Evolutionary conservation across 1,284 basidiomycete genomes (phyloP).

Genomic region (Hypsizygus ulmarius): DNA sequence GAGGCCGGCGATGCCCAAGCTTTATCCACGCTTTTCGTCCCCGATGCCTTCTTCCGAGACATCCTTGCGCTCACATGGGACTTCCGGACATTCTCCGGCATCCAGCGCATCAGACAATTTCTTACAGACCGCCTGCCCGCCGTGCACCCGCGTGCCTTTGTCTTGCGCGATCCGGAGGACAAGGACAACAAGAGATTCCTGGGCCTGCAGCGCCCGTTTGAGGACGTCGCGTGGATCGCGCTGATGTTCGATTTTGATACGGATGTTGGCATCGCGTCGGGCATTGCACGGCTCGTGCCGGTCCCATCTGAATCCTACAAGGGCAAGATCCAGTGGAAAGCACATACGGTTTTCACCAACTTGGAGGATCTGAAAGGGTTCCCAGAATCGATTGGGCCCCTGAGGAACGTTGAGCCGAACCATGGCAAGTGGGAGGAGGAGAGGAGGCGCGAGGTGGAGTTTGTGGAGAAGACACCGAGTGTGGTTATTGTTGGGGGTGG

Average conservation of each 20-base stretch:
- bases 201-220: constrained; percentile 42
- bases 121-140: constrained; percentile 43
- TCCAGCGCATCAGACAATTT: constrained; percentile 39
- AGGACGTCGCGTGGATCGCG: constrained; percentile 59
- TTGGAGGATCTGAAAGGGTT: constrained; percentile 55
- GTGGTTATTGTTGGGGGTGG: constrained; percentile 67
- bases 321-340: constrained; percentile 51
- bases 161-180: constrained; percentile 28
- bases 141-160: constrained; percentile 36
- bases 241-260: constrained; percentile 61
- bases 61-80: constrained; percentile 64
- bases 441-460: constrained; percentile 35
- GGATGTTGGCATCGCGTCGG: constrained; percentile 44
- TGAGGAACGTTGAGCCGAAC: constrained; percentile 31
- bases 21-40: constrained; percentile 38
- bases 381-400: constrained; percentile 43
- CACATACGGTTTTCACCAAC: constrained; percentile 54
- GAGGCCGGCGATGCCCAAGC: constrained; percentile 35
- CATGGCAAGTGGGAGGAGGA: constrained; percentile 36
- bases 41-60: constrained; percentile 57
- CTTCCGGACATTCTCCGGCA: constrained; percentile 58
- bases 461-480: constrained; percentile 37
- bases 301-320: constrained; percentile 13
- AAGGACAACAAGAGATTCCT: constrained; percentile 26
- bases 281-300: constrained; percentile 55